Evolutionary conservation across 2,329 filamentous ascomycete species (phyloP).

Genomic region (Colletotrichum tanaceti): DNA sequence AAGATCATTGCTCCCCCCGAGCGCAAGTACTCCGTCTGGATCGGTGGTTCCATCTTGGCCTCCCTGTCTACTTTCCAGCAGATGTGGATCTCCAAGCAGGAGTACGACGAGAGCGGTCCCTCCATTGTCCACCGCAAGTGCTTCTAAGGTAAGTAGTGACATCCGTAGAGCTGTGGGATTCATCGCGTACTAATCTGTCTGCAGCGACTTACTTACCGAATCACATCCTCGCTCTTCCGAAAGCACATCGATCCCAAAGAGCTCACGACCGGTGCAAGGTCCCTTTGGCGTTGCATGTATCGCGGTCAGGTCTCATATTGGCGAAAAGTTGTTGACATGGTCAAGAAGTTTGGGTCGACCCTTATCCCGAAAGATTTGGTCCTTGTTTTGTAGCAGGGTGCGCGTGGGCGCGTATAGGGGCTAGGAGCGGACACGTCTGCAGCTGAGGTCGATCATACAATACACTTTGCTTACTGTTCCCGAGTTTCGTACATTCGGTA

Average conservation of each 20-base stretch:
- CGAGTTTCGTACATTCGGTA: conserved; percentile 4
- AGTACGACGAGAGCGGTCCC: conserved; percentile 99
- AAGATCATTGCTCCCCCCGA: conserved; percentile 99
- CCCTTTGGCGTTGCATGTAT: conserved; percentile 60
- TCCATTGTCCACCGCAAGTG: conserved; percentile 99
- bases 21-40: conserved; percentile 99
- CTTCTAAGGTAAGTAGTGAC: conserved; percentile 82
- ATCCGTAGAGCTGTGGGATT: background rate
- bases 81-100: conserved; percentile 99
- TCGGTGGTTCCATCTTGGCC: conserved; percentile 99
- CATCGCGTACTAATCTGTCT: background rate
- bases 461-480: conserved; percentile 57
- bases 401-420: conserved; percentile 61
- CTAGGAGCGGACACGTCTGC: conserved; percentile 61
- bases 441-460: conserved; percentile 69
- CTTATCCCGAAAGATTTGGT: conserved; percentile 61
- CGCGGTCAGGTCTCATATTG: conserved; percentile 66
- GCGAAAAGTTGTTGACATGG: conserved; percentile 68
- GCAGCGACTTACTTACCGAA: conserved; percentile 34
- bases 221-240: conserved; percentile 49
- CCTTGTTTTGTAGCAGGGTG: conserved; percentile 64
- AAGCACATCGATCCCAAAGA: conserved; percentile 57
- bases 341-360: conserved; percentile 63
- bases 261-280: conserved; percentile 58
- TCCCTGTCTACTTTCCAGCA: conserved; percentile 99